A percentile compares a stretch with the other conserved stretches of the same genome.
Conservation (phyloP, 192 early-diverging fungal species). For the Podila verticillata region DNA sequence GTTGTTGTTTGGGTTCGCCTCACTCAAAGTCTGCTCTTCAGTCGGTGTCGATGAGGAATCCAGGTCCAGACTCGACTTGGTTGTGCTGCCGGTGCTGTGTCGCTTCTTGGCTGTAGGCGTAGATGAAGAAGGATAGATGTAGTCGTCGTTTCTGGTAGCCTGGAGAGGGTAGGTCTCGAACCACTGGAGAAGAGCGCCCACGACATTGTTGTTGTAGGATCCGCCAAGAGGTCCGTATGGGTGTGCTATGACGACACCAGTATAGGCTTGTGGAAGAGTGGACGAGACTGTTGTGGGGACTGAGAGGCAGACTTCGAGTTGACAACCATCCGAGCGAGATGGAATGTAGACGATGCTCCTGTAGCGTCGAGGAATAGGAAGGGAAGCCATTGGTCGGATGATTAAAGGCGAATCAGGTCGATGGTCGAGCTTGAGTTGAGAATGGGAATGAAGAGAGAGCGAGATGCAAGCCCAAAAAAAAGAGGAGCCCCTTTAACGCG, state of each 20-base stretch:
- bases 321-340: constrained; percentile 17
- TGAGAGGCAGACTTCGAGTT: constrained; percentile 40
- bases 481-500: no score
- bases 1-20: not conserved
- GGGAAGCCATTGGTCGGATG: constrained; percentile 25
- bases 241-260: constrained; percentile 53
- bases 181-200: constrained; percentile 46
- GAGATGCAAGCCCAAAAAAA: no score
- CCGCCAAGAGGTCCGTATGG: constrained; percentile 55
- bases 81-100: not conserved
- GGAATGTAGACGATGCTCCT: constrained; percentile 32
- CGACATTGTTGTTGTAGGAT: constrained; percentile 45
- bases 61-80: not conserved
- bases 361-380: constrained; percentile 43
- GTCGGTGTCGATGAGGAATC: not conserved
- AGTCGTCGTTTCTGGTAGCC: constrained; percentile 1
- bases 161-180: constrained; percentile 36
- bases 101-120: not conserved
- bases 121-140: not conserved
- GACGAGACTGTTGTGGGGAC: constrained; percentile 28
- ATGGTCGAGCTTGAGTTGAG: not conserved
- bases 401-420: not conserved
- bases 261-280: constrained; percentile 12
- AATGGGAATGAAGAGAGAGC: not conserved
- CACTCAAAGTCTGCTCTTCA: not conserved